A percentile compares a stretch with the other conserved stretches of the same genome.
These are phyloP conservation scores for Oryza meridionalis DNA, from an alignment of 176 grass and related monocot species.

Conservation along the genomic window DNA sequence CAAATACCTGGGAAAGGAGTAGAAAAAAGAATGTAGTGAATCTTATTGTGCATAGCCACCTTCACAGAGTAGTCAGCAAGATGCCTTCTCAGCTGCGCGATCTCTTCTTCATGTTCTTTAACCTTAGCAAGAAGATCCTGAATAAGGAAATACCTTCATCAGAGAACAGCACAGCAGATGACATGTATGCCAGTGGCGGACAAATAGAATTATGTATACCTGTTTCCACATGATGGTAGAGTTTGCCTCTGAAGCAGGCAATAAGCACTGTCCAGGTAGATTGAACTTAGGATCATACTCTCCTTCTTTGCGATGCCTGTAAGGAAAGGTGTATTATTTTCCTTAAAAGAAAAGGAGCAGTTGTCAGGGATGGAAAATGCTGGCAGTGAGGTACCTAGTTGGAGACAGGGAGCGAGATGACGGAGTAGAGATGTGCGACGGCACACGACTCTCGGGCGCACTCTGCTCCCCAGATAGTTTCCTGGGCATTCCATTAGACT, in stretches of 20 bases:
- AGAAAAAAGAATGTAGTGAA: neutral
- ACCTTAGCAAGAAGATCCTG: slow-evolving; percentile 85
- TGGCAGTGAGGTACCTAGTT: slow-evolving; percentile 53
- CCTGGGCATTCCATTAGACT: slow-evolving; percentile 44
- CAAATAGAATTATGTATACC: slow-evolving; percentile 45
- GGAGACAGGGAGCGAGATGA: slow-evolving; percentile 88
- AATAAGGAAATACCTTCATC: slow-evolving; percentile 20
- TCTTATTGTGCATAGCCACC: slow-evolving; percentile 36
- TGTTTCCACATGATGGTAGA: slow-evolving; percentile 79
- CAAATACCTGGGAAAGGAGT: slow-evolving; percentile 13
- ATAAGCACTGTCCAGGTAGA: slow-evolving; percentile 42
- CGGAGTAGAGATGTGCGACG: slow-evolving; percentile 68
- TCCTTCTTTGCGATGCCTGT: slow-evolving; percentile 71
- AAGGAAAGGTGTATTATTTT: slow-evolving; percentile 1
- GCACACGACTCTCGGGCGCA: slow-evolving; percentile 37
- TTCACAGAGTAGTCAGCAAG: slow-evolving; percentile 85
- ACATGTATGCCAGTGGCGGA: neutral
- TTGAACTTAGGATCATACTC: slow-evolving; percentile 70
- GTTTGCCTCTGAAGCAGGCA: slow-evolving; percentile 60
- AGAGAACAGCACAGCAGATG: neutral
- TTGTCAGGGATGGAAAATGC: neutral
- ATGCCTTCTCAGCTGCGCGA: slow-evolving; percentile 80
- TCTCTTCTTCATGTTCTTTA: slow-evolving; percentile 94
- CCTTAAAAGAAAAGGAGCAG: neutral
- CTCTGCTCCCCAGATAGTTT: slow-evolving; percentile 46